Evolutionary conservation across 2,329 filamentous ascomycete species (phyloP).

Genomic region (Colletotrichum sp.): DNA sequence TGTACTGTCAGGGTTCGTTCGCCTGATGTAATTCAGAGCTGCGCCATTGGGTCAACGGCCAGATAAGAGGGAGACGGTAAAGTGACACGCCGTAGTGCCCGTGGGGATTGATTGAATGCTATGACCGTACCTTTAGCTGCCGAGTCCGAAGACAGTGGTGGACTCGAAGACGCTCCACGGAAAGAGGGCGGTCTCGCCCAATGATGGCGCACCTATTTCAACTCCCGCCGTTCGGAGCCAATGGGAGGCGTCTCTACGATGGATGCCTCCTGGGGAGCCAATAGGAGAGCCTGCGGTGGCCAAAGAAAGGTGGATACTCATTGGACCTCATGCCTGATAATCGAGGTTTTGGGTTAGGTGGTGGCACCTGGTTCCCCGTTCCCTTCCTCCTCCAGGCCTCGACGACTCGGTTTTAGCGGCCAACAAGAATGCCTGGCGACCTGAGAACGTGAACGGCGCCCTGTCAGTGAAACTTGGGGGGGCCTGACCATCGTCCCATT

Average conservation of each 20-base stretch:
- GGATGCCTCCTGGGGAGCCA: neutral
- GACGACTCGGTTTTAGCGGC: constrained; percentile 1
- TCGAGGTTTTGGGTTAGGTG: constrained; percentile 4
- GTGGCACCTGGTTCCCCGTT: neutral
- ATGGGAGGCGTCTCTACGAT: neutral
- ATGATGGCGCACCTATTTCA: constrained; percentile 11
- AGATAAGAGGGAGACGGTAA: neutral
- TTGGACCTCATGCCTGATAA: neutral
- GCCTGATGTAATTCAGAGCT: neutral
- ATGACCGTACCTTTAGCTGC: neutral
- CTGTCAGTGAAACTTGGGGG: constrained; percentile 3
- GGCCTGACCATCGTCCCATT: neutral
- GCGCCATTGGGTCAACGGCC: neutral
- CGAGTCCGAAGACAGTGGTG: neutral
- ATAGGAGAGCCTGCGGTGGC: neutral
- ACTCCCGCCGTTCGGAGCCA: constrained; percentile 7
- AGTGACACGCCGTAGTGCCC: neutral
- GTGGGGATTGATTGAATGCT: neutral
- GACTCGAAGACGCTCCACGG: neutral
- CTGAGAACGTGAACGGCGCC: neutral
- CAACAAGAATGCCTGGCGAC: neutral
- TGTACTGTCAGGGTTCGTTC: neutral
- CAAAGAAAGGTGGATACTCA: neutral
- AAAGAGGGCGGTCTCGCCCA: neutral
- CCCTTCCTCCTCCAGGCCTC: neutral